A percentile compares a stretch with the other conserved stretches of the same genome.
Conservation (phyloP, 192 early-diverging fungal species). For the Chytriomyces sp. region DNA sequence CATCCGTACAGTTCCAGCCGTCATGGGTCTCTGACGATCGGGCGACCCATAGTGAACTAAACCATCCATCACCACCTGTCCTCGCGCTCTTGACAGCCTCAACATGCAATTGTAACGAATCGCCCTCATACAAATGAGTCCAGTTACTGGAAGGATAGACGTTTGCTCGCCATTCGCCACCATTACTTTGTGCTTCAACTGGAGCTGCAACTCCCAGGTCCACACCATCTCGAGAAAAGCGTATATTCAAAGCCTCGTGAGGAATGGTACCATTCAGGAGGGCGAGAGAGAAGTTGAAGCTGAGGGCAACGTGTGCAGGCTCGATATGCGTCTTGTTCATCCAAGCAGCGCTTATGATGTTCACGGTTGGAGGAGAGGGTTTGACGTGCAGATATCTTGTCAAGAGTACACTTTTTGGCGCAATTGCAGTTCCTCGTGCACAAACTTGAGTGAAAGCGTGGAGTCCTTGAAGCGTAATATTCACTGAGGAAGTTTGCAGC, state of each 20-base stretch:
- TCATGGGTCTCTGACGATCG: neutral
- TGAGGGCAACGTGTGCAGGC: neutral
- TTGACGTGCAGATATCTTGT: constrained; percentile 8
- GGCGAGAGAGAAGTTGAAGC: neutral
- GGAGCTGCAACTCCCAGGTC: neutral
- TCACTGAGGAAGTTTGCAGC: neutral
- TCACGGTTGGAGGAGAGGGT: neutral
- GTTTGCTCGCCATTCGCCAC: neutral
- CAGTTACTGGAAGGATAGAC: neutral
- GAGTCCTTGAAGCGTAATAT: constrained; percentile 2
- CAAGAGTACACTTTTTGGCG: neutral
- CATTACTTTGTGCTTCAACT: neutral
- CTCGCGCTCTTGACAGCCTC: neutral
- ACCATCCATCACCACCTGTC: neutral
- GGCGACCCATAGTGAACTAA: neutral
- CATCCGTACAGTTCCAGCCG: constrained; percentile 1
- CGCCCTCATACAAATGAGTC: neutral
- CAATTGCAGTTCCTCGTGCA: neutral
- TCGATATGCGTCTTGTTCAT: neutral
- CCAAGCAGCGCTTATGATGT: neutral
- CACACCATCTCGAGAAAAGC: neutral
- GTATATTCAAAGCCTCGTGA: neutral
- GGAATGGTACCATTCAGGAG: neutral
- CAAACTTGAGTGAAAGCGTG: constrained; percentile 3
- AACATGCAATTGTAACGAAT: neutral